A percentile compares a stretch with the other conserved stretches of the same genome.
Conservation (phyloP, 148 eudicot species). For the Chenopodium album region DNA sequence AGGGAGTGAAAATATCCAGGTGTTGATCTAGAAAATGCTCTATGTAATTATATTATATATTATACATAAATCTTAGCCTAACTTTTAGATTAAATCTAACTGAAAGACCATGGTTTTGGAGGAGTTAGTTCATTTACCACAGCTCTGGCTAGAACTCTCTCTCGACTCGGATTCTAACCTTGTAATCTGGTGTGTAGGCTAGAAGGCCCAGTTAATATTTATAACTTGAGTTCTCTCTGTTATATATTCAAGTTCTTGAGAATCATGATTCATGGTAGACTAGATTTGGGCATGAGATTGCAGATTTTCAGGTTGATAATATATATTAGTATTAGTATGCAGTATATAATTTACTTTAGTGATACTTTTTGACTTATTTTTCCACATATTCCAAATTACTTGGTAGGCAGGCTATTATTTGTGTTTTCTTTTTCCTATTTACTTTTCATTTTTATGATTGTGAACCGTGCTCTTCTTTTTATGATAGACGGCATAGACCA, state of each 20-base stretch:
- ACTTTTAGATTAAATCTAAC: conserved; percentile 35
- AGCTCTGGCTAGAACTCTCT: conserved; percentile 20
- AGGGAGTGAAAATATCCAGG: conserved; percentile 20
- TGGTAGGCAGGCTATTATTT: not conserved
- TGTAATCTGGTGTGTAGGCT: conserved; percentile 27
- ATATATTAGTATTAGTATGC: not conserved
- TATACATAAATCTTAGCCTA: conserved; percentile 35
- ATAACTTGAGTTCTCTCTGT: conserved; percentile 22
- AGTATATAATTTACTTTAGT: not conserved
- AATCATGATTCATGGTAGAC: not conserved
- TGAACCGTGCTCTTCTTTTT: not conserved
- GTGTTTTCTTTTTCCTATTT: not conserved
- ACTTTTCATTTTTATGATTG: not conserved
- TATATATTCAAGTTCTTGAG: not conserved
- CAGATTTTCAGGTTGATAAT: not conserved
- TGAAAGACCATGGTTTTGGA: conserved; percentile 8
- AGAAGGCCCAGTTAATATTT: conserved; percentile 18
- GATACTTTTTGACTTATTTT: not conserved
- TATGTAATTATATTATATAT: conserved; percentile 34
- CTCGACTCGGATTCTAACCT: conserved; percentile 28
- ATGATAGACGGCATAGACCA: not conserved
- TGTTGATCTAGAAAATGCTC: conserved; percentile 14
- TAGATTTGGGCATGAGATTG: not conserved
- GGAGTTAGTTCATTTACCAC: conserved; percentile 24
- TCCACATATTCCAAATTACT: not conserved